These are phyloP conservation scores for Stromatinia cepivora DNA, from an alignment of 2,329 filamentous ascomycete genomes.

Conservation along the genomic window DNA sequence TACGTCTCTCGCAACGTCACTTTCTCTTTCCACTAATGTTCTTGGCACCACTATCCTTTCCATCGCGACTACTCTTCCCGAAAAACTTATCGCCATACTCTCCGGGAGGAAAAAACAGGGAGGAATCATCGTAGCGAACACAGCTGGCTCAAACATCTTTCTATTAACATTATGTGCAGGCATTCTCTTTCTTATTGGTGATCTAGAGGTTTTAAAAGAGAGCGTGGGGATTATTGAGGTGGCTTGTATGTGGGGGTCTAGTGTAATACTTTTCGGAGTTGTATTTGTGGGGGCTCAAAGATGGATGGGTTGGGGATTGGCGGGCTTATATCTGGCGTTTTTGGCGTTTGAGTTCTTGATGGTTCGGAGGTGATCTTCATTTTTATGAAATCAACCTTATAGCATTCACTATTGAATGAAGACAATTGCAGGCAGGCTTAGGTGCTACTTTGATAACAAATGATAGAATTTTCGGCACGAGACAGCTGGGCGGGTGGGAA, in stretches of 20 bases:
- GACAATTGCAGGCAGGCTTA: rapidly evolving
- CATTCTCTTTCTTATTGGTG: slow-evolving; percentile 41
- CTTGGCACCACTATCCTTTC: slow-evolving; percentile 51
- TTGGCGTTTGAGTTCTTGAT: slow-evolving; percentile 27
- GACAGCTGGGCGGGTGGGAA: rapidly evolving
- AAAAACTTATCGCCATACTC: slow-evolving; percentile 53
- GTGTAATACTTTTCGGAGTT: slow-evolving; percentile 37
- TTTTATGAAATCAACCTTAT: not conserved
- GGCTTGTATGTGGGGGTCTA: slow-evolving; percentile 37
- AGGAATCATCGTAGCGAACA: slow-evolving; percentile 54
- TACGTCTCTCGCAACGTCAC: slow-evolving; percentile 44
- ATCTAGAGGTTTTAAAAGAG: slow-evolving; percentile 34
- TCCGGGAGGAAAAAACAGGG: slow-evolving; percentile 49
- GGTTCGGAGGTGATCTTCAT: not conserved
- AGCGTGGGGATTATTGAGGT: slow-evolving; percentile 40
- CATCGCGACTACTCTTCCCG: slow-evolving; percentile 54
- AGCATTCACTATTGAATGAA: rapidly evolving
- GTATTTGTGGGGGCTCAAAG: slow-evolving; percentile 40
- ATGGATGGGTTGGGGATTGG: slow-evolving; percentile 41
- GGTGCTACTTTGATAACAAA: not conserved
- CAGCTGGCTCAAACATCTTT: slow-evolving; percentile 56
- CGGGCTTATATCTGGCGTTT: slow-evolving; percentile 41
- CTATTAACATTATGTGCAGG: slow-evolving; percentile 53
- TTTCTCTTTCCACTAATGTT: slow-evolving; percentile 48
- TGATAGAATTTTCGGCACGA: not conserved